These are phyloP conservation scores for Goniomonas avonlea DNA, from an alignment of 78 protist species.

Conservation along the genomic window DNA sequence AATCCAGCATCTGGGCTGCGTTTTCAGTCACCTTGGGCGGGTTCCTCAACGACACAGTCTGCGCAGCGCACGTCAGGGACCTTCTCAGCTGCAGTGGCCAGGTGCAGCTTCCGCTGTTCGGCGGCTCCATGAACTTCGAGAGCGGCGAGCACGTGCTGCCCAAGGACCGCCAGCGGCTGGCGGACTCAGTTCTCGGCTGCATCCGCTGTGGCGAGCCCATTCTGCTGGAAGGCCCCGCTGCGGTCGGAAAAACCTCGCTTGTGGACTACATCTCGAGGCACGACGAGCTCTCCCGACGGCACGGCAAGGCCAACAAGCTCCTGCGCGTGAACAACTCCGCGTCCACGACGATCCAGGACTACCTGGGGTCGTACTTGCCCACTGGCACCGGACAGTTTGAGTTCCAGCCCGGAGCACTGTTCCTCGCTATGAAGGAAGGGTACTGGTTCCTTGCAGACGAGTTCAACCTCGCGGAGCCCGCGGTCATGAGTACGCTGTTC, in stretches of 20 bases:
- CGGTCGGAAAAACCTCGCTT: neutral
- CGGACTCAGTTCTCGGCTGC: neutral
- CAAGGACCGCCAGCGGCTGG: neutral
- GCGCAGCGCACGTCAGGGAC: too few species aligned
- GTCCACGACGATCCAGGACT: neutral
- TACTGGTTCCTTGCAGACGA: constrained; percentile 9
- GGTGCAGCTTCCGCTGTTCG: too few species aligned
- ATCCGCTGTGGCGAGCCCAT: neutral
- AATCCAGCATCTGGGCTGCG: too few species aligned
- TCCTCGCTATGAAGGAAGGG: neutral
- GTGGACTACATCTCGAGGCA: too few species aligned
- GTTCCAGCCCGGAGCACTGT: neutral
- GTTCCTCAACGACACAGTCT: too few species aligned
- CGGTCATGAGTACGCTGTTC: neutral
- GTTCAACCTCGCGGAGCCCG: constrained; percentile 8
- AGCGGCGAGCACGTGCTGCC: neutral
- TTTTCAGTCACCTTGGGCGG: too few species aligned
- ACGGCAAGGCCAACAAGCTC: neutral
- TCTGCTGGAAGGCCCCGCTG: constrained; percentile 14
- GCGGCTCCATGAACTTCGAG: too few species aligned
- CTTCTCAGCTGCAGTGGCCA: too few species aligned
- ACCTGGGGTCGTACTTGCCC: neutral
- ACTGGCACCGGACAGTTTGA: neutral
- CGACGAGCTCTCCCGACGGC: too few species aligned
- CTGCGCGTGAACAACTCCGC: neutral